A percentile compares a stretch with the other conserved stretches of the same genome.
phyloP scores from a whole-genome alignment of 805 yeast species.

The Starmerella sp. region DNA sequence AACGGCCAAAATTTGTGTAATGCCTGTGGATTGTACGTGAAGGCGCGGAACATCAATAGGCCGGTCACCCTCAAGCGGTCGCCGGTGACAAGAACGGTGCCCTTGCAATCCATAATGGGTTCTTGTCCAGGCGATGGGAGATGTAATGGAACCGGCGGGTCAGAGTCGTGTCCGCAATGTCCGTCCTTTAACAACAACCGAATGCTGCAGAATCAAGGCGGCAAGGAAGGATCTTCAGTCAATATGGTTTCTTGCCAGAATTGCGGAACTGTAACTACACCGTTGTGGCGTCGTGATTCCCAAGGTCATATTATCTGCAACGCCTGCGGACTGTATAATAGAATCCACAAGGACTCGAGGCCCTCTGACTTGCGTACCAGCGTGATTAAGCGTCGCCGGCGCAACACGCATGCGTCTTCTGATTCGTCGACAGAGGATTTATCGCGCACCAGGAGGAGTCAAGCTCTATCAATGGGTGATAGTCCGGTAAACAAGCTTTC shows the following conservation, averaged over 20 bases:
- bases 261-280: constrained; percentile 77
- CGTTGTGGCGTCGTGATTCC: constrained; percentile 76
- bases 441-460: not conserved
- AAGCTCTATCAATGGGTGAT: not conserved
- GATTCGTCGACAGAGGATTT: not conserved
- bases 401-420: constrained; percentile 26
- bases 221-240: not conserved
- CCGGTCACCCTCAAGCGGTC: constrained; percentile 51
- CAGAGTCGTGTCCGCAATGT: constrained; percentile 68
- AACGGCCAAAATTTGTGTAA: constrained; percentile 88
- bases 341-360: constrained; percentile 64
- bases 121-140: constrained; percentile 65
- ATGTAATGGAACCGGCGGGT: constrained; percentile 83
- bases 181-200: constrained; percentile 59
- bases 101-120: constrained; percentile 30
- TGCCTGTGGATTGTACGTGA: constrained; percentile 80
- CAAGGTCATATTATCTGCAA: constrained; percentile 76
- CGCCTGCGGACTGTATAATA: constrained; percentile 70
- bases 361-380: constrained; percentile 65
- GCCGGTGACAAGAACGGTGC: constrained; percentile 14
- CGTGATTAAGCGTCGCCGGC: constrained; percentile 63
- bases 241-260: constrained; percentile 61
- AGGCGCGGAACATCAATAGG: constrained; percentile 49
- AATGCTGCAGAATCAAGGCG: constrained; percentile 29
- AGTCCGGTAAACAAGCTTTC: not conserved